Evolutionary conservation across 2,329 filamentous ascomycete species (phyloP).

Genomic region (Neoarthrinium moseri): DNA sequence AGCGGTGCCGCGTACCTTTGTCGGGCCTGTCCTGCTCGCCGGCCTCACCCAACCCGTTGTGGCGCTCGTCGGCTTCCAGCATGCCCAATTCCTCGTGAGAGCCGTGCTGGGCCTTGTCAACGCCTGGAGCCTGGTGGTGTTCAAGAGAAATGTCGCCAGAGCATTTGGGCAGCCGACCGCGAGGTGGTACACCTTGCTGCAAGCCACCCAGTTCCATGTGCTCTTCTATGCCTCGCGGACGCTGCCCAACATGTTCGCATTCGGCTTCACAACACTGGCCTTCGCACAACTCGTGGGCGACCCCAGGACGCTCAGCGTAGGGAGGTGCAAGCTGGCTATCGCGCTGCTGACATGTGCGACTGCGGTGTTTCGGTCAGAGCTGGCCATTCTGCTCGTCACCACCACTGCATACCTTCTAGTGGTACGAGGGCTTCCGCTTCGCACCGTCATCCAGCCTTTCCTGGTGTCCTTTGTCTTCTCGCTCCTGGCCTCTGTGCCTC

Average conservation of each 20-base stretch:
- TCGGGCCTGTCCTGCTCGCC: constrained; percentile 76
- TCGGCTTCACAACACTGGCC: constrained; percentile 73
- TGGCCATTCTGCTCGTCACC: constrained; percentile 75
- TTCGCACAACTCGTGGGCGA: constrained; percentile 46
- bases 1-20: constrained; percentile 86
- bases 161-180: constrained; percentile 69
- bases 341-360: constrained; percentile 77
- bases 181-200: constrained; percentile 77
- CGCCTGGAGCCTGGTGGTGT: constrained; percentile 63
- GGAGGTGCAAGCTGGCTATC: constrained; percentile 63
- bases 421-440: constrained; percentile 17
- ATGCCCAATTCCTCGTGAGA: constrained; percentile 65
- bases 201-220: constrained; percentile 85
- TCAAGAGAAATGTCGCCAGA: constrained; percentile 60
- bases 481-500: constrained; percentile 65
- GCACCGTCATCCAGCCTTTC: constrained; percentile 62
- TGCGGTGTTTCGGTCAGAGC: constrained; percentile 84
- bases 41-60: constrained; percentile 68
- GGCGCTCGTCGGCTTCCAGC: constrained; percentile 50
- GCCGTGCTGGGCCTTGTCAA: constrained; percentile 78
- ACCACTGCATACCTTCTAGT: constrained; percentile 65
- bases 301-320: constrained; percentile 26
- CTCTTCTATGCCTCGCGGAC: constrained; percentile 91
- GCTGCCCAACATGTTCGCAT: constrained; percentile 95
- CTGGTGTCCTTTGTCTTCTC: constrained; percentile 63